Base-by-base conservation (phyloP, 2,329 filamentous ascomycete genomes). In the Trichophaea hybrida region DNA sequence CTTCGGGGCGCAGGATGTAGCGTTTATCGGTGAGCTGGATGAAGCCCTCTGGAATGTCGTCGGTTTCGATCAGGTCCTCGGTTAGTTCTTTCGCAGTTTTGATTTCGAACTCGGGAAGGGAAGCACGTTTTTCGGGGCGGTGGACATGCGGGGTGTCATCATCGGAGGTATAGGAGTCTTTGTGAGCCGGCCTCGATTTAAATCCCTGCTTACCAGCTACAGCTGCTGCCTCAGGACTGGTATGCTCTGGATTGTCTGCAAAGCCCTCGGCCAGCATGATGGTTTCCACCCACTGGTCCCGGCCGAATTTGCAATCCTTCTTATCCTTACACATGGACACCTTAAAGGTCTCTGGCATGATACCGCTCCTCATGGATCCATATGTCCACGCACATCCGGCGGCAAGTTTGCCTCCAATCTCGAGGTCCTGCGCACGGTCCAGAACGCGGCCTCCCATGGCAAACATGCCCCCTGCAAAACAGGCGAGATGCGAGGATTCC, bases 371-470 rank as follows among this genome's bases (percentile, higher is more conserved):
- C 37, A 78, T 83, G 32, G 74, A 73, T 64, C 79, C 76, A 69
- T 86, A 86, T 7, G 82, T 81, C 83, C 83, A 86, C 3, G 83
- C 81, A 64, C 83, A 86, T 8, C 82, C 83, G 59, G 84, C 80
- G 0, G 82, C 77, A n/a, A 86, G 77, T 68, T 78, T 79, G 69
- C 77, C 77, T 24, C 77, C 83, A 33, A 80, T 75, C 65, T 82
- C 79, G n/a, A 86, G 72, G 67, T 86, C 82, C 31, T 77, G 75
- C 1, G 77, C 75, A 1, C 76, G 72, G 6, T 75, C 74, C 62
- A 85, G 84, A 44, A 85, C 77, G 68, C 80, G 82, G 48, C 80
- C 80, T 35, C 79, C 80, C 66, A 86, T 73, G 6, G 77, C 83
- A 60, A 84, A 80, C 83, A 86, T 86, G 67, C 82, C 83, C 37